Conservation (phyloP, 2,329 filamentous ascomycete genomes). For the Paraphoma chrysanthemicola region DNA sequence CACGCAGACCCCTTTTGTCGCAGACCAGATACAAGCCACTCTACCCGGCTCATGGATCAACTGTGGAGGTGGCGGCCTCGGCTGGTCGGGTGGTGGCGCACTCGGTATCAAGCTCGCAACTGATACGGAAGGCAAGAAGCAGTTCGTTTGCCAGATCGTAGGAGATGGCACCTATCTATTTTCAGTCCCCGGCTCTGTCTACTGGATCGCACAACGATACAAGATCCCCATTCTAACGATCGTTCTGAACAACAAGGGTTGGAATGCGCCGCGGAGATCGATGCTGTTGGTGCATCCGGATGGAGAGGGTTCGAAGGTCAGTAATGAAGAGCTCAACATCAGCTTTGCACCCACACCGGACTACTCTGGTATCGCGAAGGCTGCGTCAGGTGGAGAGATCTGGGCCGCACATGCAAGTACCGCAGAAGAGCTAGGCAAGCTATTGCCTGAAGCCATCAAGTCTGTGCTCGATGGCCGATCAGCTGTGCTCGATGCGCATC, state of each 20-base stretch:
- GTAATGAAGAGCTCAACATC: constrained; percentile 71
- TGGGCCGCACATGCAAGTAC: constrained; percentile 68
- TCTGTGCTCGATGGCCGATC: constrained; percentile 63
- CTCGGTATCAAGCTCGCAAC: constrained; percentile 78
- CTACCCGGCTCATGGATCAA: constrained; percentile 79
- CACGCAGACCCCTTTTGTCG: constrained; percentile 71
- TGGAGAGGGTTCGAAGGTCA: constrained; percentile 66
- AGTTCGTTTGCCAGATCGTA: constrained; percentile 59
- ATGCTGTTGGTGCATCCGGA: constrained; percentile 71
- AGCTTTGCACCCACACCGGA: constrained; percentile 71
- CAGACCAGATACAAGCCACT: constrained; percentile 73
- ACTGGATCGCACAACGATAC: constrained; percentile 73
- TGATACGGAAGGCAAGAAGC: constrained; percentile 54
- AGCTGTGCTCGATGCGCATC: constrained; percentile 69
- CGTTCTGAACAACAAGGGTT: constrained; percentile 74
- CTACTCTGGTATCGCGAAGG: constrained; percentile 72
- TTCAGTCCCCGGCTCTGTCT: constrained; percentile 68
- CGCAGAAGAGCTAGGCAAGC: constrained; percentile 60
- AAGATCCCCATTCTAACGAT: constrained; percentile 71
- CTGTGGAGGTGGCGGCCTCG: constrained; percentile 80
- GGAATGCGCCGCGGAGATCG: constrained; percentile 70
- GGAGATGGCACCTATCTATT: constrained; percentile 74
- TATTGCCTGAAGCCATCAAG: constrained; percentile 65
- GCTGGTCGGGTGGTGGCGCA: constrained; percentile 79
- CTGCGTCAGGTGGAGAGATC: constrained; percentile 66